These are phyloP conservation scores for Pichia thaimueangensis DNA, from an alignment of 805 yeast species.

Conservation along the genomic window DNA sequence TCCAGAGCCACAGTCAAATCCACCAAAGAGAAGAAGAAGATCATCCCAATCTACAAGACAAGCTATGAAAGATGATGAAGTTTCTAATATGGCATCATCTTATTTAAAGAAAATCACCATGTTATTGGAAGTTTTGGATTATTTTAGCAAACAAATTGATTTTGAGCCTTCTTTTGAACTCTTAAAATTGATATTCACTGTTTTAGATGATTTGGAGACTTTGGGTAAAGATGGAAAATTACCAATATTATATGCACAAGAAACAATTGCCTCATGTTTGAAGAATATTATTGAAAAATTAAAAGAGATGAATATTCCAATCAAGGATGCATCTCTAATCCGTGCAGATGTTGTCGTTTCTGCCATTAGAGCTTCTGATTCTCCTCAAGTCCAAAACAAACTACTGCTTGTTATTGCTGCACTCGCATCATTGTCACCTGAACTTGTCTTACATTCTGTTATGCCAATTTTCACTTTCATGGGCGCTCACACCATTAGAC, in stretches of 20 bases:
- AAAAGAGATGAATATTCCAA: constrained; percentile 32
- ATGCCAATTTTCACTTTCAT: constrained; percentile 99
- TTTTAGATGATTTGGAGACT: constrained; percentile 71
- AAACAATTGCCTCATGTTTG: constrained; percentile 83
- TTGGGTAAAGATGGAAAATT: constrained; percentile 86
- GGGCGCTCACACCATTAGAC: constrained; percentile 97
- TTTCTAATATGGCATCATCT: constrained; percentile 66
- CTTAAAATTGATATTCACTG: constrained; percentile 41
- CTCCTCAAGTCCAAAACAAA: constrained; percentile 94
- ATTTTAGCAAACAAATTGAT: constrained; percentile 19
- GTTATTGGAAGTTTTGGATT: constrained; percentile 73
- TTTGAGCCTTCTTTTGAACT: constrained; percentile 32
- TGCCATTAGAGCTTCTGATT: constrained; percentile 78
- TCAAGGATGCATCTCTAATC: constrained; percentile 55
- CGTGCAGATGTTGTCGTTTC: constrained; percentile 89
- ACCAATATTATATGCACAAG: constrained; percentile 88
- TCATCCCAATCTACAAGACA: constrained; percentile 72
- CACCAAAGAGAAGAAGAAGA: constrained; percentile 77
- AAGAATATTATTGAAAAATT: constrained; percentile 55
- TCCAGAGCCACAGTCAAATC: constrained; percentile 26
- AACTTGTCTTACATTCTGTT: constrained; percentile 85
- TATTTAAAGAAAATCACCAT: constrained; percentile 76
- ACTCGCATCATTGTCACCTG: constrained; percentile 84
- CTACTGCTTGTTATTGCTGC: constrained; percentile 79
- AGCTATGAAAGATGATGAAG: constrained; percentile 65